Evolutionary conservation across 257 asterid species (phyloP).

Genomic region (Capsicum rhomboideum): DNA sequence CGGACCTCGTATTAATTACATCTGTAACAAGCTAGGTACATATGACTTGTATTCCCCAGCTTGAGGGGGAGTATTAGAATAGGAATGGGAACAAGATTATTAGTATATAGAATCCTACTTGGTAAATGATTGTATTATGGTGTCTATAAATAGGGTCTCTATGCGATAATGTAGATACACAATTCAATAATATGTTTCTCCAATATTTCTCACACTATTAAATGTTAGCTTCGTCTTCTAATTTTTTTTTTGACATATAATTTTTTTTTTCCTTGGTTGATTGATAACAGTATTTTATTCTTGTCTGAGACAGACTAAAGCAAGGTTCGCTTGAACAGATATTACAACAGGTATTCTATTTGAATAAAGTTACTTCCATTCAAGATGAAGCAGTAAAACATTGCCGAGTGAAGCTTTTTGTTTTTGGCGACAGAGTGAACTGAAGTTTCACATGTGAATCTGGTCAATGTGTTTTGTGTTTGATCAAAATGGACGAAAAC

Average conservation of each 20-base stretch:
- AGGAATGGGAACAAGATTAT: no score
- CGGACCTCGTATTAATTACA: no score
- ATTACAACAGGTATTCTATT: neutral
- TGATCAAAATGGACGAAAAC: conserved; percentile 67
- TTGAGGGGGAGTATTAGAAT: no score
- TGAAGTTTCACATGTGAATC: neutral
- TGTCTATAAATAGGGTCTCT: no score
- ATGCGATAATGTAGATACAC: no score
- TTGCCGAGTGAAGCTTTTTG: neutral
- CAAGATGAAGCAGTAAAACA: neutral
- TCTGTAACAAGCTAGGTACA: no score
- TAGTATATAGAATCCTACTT: no score
- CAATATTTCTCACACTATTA: neutral
- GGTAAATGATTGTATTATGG: no score
- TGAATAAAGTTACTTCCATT: neutral
- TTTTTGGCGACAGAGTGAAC: neutral
- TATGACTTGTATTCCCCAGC: no score
- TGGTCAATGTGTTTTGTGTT: neutral
- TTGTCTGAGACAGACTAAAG: neutral
- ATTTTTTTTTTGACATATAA: neutral
- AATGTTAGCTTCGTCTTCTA: neutral
- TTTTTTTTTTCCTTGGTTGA: neutral
- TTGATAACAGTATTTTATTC: neutral
- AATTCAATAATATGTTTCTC: no score
- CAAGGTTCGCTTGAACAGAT: neutral